A percentile compares a stretch with the other conserved stretches of the same genome.
Evolutionary conservation across 495 filamentous ascomycete species (phyloP).

Genomic region (Chlorociboria aeruginascens): DNA sequence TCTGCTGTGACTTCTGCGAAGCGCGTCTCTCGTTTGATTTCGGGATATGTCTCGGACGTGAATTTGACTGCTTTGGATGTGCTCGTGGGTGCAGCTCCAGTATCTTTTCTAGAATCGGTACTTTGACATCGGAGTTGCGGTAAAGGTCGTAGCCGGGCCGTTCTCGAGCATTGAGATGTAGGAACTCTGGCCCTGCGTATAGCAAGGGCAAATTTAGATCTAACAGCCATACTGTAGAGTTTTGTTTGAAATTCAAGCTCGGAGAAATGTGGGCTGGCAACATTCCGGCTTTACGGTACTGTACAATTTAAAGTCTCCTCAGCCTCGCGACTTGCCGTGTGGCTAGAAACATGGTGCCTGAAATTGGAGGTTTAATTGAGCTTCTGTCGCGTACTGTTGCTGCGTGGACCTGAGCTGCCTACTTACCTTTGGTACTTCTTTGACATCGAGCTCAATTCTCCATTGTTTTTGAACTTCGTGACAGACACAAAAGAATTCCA

Average conservation of each 20-base stretch:
- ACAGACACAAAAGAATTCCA: background rate
- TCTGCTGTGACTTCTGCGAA: slow-evolving; percentile 60
- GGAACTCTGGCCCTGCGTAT: slow-evolving; percentile 10
- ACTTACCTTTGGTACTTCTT: slow-evolving; percentile 4
- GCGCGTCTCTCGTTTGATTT: slow-evolving; percentile 62
- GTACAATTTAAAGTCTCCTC: background rate
- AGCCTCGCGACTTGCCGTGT: slow-evolving; percentile 7
- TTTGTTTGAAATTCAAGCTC: background rate
- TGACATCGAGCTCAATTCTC: slow-evolving; percentile 8
- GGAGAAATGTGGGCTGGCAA: background rate
- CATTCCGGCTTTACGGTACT: background rate
- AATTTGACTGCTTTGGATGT: slow-evolving; percentile 48
- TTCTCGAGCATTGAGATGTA: background rate
- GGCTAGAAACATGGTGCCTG: background rate
- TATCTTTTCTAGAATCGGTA: slow-evolving; percentile 26
- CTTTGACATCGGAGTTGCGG: slow-evolving; percentile 21
- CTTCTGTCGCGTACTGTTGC: too few species aligned
- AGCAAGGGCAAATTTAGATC: slow-evolving; percentile 12
- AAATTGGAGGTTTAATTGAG: background rate
- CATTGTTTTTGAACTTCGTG: background rate
- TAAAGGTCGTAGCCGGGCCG: slow-evolving; percentile 3
- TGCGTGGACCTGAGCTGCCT: slow-evolving; percentile 13
- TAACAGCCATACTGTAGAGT: slow-evolving; percentile 12
- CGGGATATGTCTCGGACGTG: slow-evolving; percentile 77
- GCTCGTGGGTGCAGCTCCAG: slow-evolving; percentile 19